Evolutionary conservation across 2,329 filamentous ascomycete species (phyloP), one percentile per base, ranked within the genome.

Genomic region (Scytalidium lignicola): DNA sequence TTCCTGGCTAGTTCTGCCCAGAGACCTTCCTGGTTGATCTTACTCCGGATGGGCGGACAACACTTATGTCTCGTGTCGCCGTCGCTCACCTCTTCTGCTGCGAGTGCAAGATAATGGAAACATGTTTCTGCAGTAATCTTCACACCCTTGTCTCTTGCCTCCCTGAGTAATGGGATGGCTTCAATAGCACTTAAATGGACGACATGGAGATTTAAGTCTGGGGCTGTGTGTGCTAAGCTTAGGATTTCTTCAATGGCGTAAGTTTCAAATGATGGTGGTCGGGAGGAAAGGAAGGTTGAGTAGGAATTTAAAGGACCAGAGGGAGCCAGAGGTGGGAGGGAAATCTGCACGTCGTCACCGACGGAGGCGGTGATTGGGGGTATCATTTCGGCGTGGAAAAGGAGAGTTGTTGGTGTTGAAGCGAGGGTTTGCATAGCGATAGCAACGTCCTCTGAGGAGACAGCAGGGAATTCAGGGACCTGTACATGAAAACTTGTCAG

Each of bases 381-480:
- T 12, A 95, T 85, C 90, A 96, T 97, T 69, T 99, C 93, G 49
- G 93, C 93, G 65, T 99, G 93, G 73, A 99, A 99, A 92, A 99
- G 97, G 60, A 97, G 82, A 0, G 90, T 95, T 2, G 93, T 97
- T 17, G 89, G 79, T 47, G 85, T 79, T 58, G 89, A 83, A 52
- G 88, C 87, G 53, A 99, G 79, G 43, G 86, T 88, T 23, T 75
- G 74, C 80, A 99, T 91, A 41, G 88, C 91, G 37, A 87, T 78
- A 1, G 79, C 74, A 50, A 97, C 87, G 66, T 97, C 93, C 13
- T 70, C 67, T 1, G 88, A 78, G 0, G 86, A 86, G n/a, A 97
- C 85, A 21, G 90, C 90, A 0, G 93, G 93, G 67, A 99, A 99
- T 65, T 99, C 93, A 41, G 96, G 90, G 41, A 96, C 88, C 88